Evolutionary conservation across 176 grass and related monocot species (phyloP), one percentile per base, ranked within the genome.

Genomic region (Miscanthus lutarioriparius): DNA sequence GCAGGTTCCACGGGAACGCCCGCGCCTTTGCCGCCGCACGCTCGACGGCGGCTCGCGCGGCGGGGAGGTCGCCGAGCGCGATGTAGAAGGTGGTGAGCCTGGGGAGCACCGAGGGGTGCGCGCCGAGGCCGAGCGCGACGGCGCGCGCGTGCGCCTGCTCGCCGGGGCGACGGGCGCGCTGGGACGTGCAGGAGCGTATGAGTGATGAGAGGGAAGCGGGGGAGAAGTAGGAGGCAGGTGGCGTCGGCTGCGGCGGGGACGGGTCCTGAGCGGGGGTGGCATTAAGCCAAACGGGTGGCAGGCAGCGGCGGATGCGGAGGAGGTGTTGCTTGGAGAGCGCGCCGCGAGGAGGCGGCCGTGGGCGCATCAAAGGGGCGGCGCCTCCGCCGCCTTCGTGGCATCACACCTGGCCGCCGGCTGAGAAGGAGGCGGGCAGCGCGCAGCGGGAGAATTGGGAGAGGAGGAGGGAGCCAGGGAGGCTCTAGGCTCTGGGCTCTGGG

Each of bases 1-100:
- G 81, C n/a, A 89, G 58, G 75, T 89, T 94, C 92, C 92, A 94
- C 19, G 89, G 84, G n/a, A 89, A 82, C 17, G 81, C 87, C 23
- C 69, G 84, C 45, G 82, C 82, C 19, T 49, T 80, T 10, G 72
- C 35, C 0, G 30, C 70, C 51, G 87, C 84, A 9, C n/a, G 59
- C 49, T 81, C 83, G 27, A 88, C 81, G 6, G 85, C 67, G 27
- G 68, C 76, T 0, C 76, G 78, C 68, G 92, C 89, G 20, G 87
- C 72, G 44, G 72, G 47, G 48, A 51, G 17, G 72, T 89, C 67
- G 59, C 41, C 66, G 51, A 81, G 17, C 14, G 61, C 26, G 43
- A 86, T 3, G 76, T 94, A 91, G 72, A 91, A 85, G 72, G 84
- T 36, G 20, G 68, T 51, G 67, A 94, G 84, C 81, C 79, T 66